Evolutionary conservation across 768 basidiomycete species (phyloP).

Genomic region (Boletus huronensis): DNA sequence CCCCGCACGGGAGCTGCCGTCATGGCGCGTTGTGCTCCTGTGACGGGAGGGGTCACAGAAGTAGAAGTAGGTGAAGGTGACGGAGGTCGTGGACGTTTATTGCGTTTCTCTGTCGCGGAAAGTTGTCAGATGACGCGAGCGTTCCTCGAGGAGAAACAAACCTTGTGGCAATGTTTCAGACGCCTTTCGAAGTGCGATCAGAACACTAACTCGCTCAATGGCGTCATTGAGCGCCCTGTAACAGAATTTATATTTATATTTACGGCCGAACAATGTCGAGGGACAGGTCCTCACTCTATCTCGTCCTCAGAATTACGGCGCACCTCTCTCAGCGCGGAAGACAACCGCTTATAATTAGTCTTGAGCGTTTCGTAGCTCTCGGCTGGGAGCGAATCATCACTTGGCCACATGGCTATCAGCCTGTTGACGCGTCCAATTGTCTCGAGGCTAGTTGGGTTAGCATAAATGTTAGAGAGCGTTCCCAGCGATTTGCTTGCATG

Average conservation of each 20-base stretch:
- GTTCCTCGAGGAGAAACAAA: conserved; percentile 23
- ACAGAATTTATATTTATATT: conserved; percentile 10
- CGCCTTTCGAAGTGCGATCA: conserved; percentile 72
- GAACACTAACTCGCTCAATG: conserved; percentile 62
- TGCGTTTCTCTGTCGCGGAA: conserved; percentile 57
- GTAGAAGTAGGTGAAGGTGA: conserved; percentile 63
- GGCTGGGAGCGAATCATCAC: conserved; percentile 62
- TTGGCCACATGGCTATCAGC: conserved; percentile 66
- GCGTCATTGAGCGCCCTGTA: conserved; percentile 67
- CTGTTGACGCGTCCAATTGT: conserved; percentile 72
- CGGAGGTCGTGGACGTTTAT: conserved; percentile 67
- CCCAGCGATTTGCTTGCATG: conserved; percentile 60
- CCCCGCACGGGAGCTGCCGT: conserved; percentile 35
- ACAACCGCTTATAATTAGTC: conserved; percentile 58
- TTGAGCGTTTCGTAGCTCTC: conserved; percentile 68
- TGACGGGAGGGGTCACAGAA: conserved; percentile 33
- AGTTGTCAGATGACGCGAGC: conserved; percentile 1
- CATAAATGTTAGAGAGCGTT: conserved; percentile 51
- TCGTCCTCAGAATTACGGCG: conserved; percentile 57
- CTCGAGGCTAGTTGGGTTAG: conserved; percentile 47
- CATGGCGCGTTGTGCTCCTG: conserved; percentile 16
- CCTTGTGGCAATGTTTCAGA: conserved; percentile 59
- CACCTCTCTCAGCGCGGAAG: conserved; percentile 60
- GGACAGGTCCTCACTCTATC: conserved; percentile 46
- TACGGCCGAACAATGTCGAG: not conserved